These are phyloP conservation scores for Plasmodium gallinaceum DNA, from an alignment of 169 alveolate species.

Conservation along the genomic window DNA sequence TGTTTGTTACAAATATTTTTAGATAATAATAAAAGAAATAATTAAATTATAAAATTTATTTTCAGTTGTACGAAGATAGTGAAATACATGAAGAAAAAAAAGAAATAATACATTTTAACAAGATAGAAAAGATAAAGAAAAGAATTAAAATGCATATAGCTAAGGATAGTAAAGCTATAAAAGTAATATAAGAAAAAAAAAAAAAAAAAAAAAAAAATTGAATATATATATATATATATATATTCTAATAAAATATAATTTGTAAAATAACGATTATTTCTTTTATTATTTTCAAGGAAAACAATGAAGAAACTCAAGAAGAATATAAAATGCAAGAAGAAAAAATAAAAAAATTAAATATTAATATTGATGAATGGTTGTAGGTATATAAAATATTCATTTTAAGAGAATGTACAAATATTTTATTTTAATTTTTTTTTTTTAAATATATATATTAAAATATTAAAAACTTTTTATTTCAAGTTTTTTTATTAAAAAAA, in stretches of 20 bases:
- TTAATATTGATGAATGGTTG: conserved; percentile 69
- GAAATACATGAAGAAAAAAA: conserved; percentile 10
- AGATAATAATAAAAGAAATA: not conserved
- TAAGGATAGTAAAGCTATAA: conserved; percentile 28
- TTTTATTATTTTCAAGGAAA: conserved; percentile 12
- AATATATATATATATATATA: conserved; percentile 2
- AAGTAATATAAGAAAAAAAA: not conserved
- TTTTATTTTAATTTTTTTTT: not conserved
- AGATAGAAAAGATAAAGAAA: conserved; percentile 55
- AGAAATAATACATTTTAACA: conserved; percentile 44
- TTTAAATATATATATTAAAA: not conserved
- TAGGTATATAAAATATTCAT: not conserved
- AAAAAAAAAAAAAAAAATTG: not conserved
- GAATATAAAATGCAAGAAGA: not conserved
- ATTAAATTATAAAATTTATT: not conserved
- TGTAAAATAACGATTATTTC: not conserved
- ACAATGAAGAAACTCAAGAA: conserved; percentile 8
- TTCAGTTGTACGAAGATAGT: conserved; percentile 14
- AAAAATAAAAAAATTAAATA: conserved; percentile 15
- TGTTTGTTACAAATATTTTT: not conserved
- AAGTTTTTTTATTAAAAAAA: too few relatives aligned
- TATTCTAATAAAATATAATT: not conserved
- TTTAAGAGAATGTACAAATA: not conserved
- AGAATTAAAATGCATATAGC: conserved; percentile 47
- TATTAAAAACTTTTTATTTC: too few relatives aligned